Evolutionary conservation across 2,329 filamentous ascomycete species (phyloP).

Genomic region (Scedosporium minutisporum): DNA sequence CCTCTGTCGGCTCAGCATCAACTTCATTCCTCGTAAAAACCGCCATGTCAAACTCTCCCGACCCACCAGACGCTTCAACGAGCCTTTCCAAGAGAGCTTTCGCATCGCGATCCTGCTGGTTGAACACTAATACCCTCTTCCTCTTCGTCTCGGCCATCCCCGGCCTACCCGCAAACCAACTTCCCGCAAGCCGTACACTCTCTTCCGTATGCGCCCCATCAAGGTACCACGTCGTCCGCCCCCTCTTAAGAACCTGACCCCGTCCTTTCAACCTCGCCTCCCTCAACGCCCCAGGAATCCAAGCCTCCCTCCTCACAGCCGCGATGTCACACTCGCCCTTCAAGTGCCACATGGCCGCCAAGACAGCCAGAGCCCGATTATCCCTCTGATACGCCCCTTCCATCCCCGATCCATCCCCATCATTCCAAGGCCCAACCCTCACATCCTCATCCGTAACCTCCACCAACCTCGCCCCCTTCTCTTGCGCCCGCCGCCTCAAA

Average conservation of each 20-base stretch:
- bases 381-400: conserved; percentile 44
- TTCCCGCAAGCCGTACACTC: conserved; percentile 65
- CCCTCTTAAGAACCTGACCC: conserved; percentile 54
- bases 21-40: conserved; percentile 71
- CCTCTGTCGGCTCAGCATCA: conserved; percentile 4
- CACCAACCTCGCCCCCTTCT: conserved; percentile 39
- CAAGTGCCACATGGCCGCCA: conserved; percentile 50
- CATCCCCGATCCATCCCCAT: conserved; percentile 28
- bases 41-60: conserved; percentile 55
- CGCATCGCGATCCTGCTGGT: conserved; percentile 81
- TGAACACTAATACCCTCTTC: conserved; percentile 64
- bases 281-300: conserved; percentile 57
- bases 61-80: conserved; percentile 40
- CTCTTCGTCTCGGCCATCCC: conserved; percentile 11
- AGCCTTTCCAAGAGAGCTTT: conserved; percentile 53
- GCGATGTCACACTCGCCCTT: conserved; percentile 10
- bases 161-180: conserved; percentile 61
- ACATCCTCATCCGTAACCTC: conserved; percentile 27
- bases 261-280: conserved; percentile 62
- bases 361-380: conserved; percentile 49
- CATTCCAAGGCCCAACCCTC: conserved; percentile 29
- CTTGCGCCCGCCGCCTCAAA: conserved; percentile 46
- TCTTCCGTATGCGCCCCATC: conserved; percentile 85
- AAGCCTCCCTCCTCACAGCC: neutral
- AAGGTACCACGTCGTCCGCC: conserved; percentile 61